Base-by-base conservation (phyloP, 2,329 filamentous ascomycete genomes). In the Alternaria viburni region DNA sequence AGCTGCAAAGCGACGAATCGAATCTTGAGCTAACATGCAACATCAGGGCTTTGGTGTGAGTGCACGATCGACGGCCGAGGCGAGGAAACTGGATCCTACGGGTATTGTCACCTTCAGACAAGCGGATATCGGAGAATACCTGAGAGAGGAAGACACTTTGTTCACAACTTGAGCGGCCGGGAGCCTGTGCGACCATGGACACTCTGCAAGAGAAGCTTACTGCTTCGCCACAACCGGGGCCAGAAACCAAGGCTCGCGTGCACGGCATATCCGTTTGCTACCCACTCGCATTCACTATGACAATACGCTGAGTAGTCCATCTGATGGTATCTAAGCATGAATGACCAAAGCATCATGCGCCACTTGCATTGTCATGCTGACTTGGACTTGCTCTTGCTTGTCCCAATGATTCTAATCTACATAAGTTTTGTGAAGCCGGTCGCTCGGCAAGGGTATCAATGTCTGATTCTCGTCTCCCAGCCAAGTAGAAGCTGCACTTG, bases 121-220 rank as follows among this genome's bases (percentile, higher is more conserved):
- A 83, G 92, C 93, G 1, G 96, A 99, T 83, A 91, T 92, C 71
- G 96, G 96, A 73, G 95, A 98, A 83, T 99, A 97, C 77, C 84
- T 99, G 76, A 89, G 96, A 77, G 95, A 98, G 76, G 88, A 90
- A 81, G 88, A 90, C 74, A 87, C 87, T 2, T 81, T 90, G 52
- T 90, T 90, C 76, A 85, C 86, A 50, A 88, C 87, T 45, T 79
- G 73, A 77, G 63, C 21, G 15, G 26, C 25, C 4, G 23, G 17
- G 5, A 32, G 30, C 26, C n/a, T 26, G 44, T 36, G 36, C 45
- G 21, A 41, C 32, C 5, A 32, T 43, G n/a, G 43, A 44, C 43
- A 46, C 51, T 56, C 52, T 57, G 19, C 11, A 23, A 61, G 19
- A 41, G 45, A 32, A 52, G 49, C 49, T 25, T 57, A 28, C n/a